Conservation (phyloP, 108 stramenopile species). For the Licmophora abbreviata region DNA sequence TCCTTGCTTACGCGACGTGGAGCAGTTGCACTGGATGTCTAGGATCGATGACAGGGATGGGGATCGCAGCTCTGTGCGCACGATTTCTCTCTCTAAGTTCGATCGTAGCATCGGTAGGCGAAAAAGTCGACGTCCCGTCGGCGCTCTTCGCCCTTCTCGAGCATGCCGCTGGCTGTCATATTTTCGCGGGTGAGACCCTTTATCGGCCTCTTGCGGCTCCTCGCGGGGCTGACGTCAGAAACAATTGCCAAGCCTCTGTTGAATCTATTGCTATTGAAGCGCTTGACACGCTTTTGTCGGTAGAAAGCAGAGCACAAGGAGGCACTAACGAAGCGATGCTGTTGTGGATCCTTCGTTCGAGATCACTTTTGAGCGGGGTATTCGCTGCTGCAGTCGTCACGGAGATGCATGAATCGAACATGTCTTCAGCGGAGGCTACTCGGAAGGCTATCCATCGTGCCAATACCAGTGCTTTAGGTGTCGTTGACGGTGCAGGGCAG, state of each 20-base stretch:
- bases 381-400: conserved; percentile 15
- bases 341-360: conserved; percentile 46
- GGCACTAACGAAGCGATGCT: conserved; percentile 15
- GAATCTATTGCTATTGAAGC: conserved; percentile 15
- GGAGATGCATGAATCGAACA: conserved; percentile 22
- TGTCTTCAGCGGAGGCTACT: conserved; percentile 15
- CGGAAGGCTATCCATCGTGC: no score
- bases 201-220: conserved; percentile 13
- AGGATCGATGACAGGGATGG: conserved; percentile 15
- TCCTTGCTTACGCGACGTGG: conserved; percentile 18
- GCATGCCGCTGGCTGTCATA: neutral
- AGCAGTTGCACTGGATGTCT: conserved; percentile 23
- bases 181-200: conserved; percentile 6
- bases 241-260: conserved; percentile 18
- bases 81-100: conserved; percentile 12
- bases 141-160: neutral
- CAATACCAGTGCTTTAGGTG: conserved; percentile 24
- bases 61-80: conserved; percentile 14
- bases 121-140: neutral
- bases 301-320: conserved; percentile 8
- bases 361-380: conserved; percentile 34
- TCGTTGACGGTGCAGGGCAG: conserved; percentile 27
- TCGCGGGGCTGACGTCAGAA: neutral
- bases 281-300: conserved; percentile 10
- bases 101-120: conserved; percentile 1